These are phyloP conservation scores for Silene noctiflora DNA, from an alignment of 179 eudicot species.

Conservation along the genomic window DNA sequence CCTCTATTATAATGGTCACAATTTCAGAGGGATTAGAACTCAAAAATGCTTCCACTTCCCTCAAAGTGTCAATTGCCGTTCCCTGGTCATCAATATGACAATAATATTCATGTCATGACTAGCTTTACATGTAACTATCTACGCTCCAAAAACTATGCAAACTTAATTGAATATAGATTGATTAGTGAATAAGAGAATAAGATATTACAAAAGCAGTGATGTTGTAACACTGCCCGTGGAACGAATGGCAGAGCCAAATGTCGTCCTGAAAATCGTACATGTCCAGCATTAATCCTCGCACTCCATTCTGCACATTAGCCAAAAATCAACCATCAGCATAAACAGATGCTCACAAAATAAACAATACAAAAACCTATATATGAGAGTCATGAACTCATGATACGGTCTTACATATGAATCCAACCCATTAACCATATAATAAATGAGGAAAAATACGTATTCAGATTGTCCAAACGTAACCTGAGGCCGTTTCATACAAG, in stretches of 20 bases:
- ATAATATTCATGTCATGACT: conserved; percentile 13
- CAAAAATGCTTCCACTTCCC: conserved; percentile 91
- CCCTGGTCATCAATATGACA: conserved; percentile 40
- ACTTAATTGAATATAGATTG: not conserved
- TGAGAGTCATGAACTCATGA: too few species aligned
- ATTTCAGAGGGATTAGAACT: conserved; percentile 71
- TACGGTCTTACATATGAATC: not conserved
- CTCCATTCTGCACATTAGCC: conserved; percentile 72
- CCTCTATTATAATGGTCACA: conserved; percentile 92
- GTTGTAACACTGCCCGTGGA: conserved; percentile 83
- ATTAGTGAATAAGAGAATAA: not conserved
- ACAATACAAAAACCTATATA: too few species aligned
- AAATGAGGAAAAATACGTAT: too few species aligned
- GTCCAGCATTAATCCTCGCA: conserved; percentile 96
- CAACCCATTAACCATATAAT: too few species aligned
- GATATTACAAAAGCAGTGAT: conserved; percentile 90
- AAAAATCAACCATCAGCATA: conserved; percentile 17
- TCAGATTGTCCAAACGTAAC: too few species aligned
- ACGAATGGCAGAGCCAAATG: conserved; percentile 94
- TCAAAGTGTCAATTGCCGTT: conserved; percentile 78
- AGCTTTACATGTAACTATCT: not conserved
- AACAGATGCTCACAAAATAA: not conserved
- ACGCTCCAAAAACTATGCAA: not conserved
- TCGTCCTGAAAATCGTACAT: conserved; percentile 92
- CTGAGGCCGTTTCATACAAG: not conserved